Conservation (phyloP, 495 filamentous ascomycete species). For the Ascodesmis nigricans region DNA sequence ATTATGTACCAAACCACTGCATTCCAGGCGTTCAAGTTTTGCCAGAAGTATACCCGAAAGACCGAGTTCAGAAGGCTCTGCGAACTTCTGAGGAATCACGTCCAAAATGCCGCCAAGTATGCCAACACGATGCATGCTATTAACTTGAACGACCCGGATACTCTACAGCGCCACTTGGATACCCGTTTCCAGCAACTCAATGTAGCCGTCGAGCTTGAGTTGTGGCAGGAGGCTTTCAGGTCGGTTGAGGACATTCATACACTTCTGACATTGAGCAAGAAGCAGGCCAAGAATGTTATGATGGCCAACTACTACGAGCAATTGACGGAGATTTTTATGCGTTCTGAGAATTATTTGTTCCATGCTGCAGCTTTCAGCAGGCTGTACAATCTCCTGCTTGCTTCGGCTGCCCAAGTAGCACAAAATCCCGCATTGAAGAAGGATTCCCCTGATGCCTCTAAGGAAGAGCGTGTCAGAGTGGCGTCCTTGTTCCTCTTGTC, state of each 20-base stretch:
- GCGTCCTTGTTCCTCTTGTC: conserved; percentile 94
- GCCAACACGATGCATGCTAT: conserved; percentile 98
- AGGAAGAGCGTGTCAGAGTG: conserved; percentile 66
- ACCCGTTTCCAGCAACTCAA: conserved; percentile 97
- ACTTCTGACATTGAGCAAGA: conserved; percentile 95
- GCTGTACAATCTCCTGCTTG: conserved; percentile 87
- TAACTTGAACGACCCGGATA: conserved; percentile 93
- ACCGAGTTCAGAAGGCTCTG: conserved; percentile 97
- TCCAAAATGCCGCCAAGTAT: conserved; percentile 98
- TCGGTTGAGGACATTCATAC: conserved; percentile 98
- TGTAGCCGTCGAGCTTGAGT: conserved; percentile 87
- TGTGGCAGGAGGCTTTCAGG: conserved; percentile 98
- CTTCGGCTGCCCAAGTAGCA: conserved; percentile 66
- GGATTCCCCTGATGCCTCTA: conserved; percentile 72
- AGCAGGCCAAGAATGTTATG: conserved; percentile 97
- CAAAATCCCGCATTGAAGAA: conserved; percentile 66
- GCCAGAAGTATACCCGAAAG: conserved; percentile 92
- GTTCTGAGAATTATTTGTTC: conserved; percentile 98
- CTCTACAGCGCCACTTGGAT: conserved; percentile 85
- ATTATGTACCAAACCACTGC: conserved; percentile 96
- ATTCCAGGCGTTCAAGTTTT: conserved; percentile 95
- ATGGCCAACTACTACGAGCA: conserved; percentile 99
- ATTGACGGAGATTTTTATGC: conserved; percentile 89
- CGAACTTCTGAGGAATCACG: conserved; percentile 93
- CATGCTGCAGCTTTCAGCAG: conserved; percentile 92